These are phyloP conservation scores for Solanum virginianum DNA, from an alignment of 257 asterid genomes.

Conservation along the genomic window DNA sequence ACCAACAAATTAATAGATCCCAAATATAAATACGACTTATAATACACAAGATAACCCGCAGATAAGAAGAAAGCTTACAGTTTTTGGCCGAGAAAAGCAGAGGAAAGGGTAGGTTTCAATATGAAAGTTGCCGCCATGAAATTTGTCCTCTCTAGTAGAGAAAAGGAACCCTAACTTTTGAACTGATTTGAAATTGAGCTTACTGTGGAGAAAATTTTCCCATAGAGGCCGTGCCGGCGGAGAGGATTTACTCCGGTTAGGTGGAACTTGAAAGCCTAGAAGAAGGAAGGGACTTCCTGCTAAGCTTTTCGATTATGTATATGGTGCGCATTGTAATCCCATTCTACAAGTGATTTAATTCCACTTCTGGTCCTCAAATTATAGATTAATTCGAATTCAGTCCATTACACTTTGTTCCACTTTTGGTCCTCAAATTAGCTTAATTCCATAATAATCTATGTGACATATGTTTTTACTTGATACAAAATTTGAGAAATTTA, in stretches of 20 bases:
- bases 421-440: neutral
- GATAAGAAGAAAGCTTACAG: slow-evolving; percentile 24
- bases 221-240: neutral
- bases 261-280: neutral
- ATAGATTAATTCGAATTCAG: neutral
- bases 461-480: neutral
- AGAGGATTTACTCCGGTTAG: neutral
- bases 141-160: neutral
- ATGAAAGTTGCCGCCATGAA: slow-evolving; percentile 55
- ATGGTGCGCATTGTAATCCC: neutral
- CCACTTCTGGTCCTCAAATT: neutral
- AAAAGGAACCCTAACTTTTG: neutral
- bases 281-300: neutral
- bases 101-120: slow-evolving; percentile 35
- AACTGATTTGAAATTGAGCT: neutral
- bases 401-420: neutral
- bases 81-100: slow-evolving; percentile 45
- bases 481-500: neutral
- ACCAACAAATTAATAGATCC: neutral
- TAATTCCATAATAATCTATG: neutral
- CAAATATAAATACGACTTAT: neutral
- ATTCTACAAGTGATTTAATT: neutral
- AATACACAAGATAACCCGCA: neutral
- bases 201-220: neutral
- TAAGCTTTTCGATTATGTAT: neutral